Percentiles rank a stretch among this genome's conserved stretches.
These are phyloP conservation scores for Backusella macrospora DNA, from an alignment of 192 early-diverging fungal genomes.

Conservation along the genomic window DNA sequence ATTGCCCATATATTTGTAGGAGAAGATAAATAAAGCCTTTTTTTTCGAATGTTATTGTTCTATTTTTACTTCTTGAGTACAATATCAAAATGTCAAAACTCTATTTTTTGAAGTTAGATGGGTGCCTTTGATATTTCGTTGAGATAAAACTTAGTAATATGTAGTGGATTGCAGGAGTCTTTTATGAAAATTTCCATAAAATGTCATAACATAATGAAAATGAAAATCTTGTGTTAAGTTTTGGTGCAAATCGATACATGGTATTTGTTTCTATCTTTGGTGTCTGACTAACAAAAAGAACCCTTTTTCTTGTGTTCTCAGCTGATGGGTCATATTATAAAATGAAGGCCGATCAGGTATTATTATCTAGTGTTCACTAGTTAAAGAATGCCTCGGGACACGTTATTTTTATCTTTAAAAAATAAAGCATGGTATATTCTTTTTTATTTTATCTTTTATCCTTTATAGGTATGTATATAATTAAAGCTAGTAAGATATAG, in stretches of 20 bases:
- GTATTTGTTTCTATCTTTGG: neutral
- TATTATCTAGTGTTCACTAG: neutral
- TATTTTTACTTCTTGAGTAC: too few relatives aligned
- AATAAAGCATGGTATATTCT: neutral
- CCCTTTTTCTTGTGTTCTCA: neutral
- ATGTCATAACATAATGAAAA: neutral
- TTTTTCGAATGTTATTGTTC: too few relatives aligned
- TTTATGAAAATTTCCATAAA: neutral
- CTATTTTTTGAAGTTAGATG: too few relatives aligned
- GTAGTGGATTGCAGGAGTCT: neutral
- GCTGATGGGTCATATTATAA: neutral
- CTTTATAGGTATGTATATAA: too few relatives aligned
- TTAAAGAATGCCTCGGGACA: neutral
- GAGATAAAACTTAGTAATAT: too few relatives aligned
- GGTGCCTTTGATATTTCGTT: too few relatives aligned
- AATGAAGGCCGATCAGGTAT: neutral
- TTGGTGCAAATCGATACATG: neutral
- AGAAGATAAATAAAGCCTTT: too few relatives aligned
- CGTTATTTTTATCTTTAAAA: constrained; percentile 9
- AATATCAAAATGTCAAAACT: too few relatives aligned
- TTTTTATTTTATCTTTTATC: neutral
- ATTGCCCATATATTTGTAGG: too few relatives aligned
- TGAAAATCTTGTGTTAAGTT: neutral
- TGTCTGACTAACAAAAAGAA: too few relatives aligned
- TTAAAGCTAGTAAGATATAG: neutral